Base-by-base conservation (phyloP, 208 protist genomes). In the Trypanosoma rangeli region DNA sequence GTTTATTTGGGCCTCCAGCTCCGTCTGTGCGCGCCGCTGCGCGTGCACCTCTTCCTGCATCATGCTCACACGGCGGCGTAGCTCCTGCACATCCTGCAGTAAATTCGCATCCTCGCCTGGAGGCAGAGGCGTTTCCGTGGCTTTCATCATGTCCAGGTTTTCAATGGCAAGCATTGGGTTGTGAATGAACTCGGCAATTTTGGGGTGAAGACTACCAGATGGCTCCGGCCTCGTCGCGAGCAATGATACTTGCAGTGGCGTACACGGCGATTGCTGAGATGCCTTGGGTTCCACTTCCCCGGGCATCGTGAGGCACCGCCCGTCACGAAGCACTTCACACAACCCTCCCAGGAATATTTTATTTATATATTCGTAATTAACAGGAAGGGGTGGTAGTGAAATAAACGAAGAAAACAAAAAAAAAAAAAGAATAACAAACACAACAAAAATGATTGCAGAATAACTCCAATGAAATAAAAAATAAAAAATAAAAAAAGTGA, bases 1-100 rank as follows among this genome's bases (percentile, higher is more conserved):
- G 9, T 42, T 3, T 35, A 20, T n/a, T 18, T 60, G 56, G 29
- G 20, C 31, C 37, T 64, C 33, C 58, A 61, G 24, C 35, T 61
- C 29, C 20, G 56, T 39, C 26, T 35, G 56, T 15, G 31, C 22
- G 54, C 59, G 33, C 20, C 39, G 49, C 9, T 33, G 26, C 31
- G 42, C 50, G 12, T 65, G 15, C 13, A 46, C 16, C 22, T 70
- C 64, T 7, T 70, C 64, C 26, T 59, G 52, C 37, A 8, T 53
- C 24, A 29, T 53, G 37, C 26, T 9, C 28, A 70, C 52, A 12
- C 24, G 39, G n/a, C 64, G 64, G 3, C 56, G 56, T 18, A 60
- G 37, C 2, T 60, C 56, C 20, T 39, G 8, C 31, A 60, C 1
- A 39, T 60, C 56, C 31, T 39, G 22, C 20, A 37, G 1, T 4